phyloP scores from a whole-genome alignment of 495 filamentous ascomycete species.

The Lophiostoma macrostomum region DNA sequence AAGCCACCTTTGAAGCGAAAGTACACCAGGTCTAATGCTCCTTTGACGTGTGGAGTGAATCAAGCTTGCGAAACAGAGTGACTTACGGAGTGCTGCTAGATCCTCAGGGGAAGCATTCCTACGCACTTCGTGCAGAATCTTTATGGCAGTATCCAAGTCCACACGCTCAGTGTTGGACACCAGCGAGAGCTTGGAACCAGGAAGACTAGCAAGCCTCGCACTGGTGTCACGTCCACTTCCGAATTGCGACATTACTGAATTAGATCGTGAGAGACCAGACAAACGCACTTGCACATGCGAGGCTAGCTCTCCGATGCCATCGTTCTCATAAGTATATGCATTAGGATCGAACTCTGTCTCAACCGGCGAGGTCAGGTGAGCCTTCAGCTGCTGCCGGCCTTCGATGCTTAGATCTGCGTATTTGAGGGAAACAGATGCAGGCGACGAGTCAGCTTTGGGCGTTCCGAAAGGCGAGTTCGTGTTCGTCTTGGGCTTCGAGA shows the following conservation, averaged over 20 bases:
- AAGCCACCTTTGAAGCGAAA: no score
- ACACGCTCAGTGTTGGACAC: conserved; percentile 26
- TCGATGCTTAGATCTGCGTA: conserved; percentile 19
- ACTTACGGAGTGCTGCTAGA: conserved; percentile 38
- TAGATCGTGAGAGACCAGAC: conserved; percentile 17
- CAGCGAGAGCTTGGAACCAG: conserved; percentile 27
- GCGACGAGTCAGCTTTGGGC: conserved; percentile 15
- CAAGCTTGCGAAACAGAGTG: background rate
- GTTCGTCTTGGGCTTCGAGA: conserved; percentile 36
- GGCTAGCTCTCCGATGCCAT: conserved; percentile 26
- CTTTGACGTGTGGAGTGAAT: no score
- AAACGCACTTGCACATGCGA: conserved; percentile 19
- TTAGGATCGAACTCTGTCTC: conserved; percentile 8
- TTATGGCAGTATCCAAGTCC: conserved; percentile 38
- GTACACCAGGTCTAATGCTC: no score
- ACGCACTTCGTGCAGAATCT: conserved; percentile 39
- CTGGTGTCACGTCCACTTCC: conserved; percentile 13
- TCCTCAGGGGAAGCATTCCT: conserved; percentile 41
- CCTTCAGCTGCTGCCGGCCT: conserved; percentile 15
- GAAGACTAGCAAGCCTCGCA: conserved; percentile 10
- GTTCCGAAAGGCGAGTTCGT: conserved; percentile 22
- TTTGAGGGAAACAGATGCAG: conserved; percentile 17
- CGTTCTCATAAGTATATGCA: conserved; percentile 4
- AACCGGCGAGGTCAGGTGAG: conserved; percentile 22
- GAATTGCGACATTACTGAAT: conserved; percentile 12